Conservation (phyloP, 495 filamentous ascomycete genomes). For the Melanomma pulvis-pyrius region DNA sequence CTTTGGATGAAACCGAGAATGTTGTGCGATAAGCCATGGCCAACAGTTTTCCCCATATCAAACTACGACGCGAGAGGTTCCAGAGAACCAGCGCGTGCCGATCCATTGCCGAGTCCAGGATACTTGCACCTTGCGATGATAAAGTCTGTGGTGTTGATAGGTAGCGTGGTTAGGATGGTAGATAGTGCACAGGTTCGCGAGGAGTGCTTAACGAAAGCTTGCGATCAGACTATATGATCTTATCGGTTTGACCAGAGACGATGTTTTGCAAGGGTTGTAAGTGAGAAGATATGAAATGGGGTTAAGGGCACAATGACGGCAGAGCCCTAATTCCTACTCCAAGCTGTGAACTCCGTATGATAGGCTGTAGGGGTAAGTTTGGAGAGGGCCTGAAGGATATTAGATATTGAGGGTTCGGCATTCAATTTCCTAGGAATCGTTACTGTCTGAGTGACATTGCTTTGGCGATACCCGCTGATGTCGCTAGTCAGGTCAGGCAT, state of each 20-base stretch:
- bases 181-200: slow-evolving; percentile 2
- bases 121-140: no score
- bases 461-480: no score
- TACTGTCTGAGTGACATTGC: no score
- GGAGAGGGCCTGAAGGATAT: no score
- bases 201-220: slow-evolving; percentile 3
- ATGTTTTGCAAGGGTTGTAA: background rate
- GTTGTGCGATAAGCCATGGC: background rate
- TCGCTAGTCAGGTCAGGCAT: no score
- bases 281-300: background rate
- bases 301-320: background rate
- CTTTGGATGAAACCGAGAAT: background rate
- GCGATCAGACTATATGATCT: no score
- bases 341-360: background rate
- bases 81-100: background rate
- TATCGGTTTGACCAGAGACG: no score
- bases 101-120: background rate
- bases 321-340: no score
- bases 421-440: no score
- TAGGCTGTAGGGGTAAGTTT: no score
- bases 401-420: no score
- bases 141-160: background rate
- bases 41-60: background rate
- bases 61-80: background rate
- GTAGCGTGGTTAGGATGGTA: slow-evolving; percentile 11